Conservation (phyloP, 1,284 basidiomycete genomes). For the Puccinia triticina region DNA sequence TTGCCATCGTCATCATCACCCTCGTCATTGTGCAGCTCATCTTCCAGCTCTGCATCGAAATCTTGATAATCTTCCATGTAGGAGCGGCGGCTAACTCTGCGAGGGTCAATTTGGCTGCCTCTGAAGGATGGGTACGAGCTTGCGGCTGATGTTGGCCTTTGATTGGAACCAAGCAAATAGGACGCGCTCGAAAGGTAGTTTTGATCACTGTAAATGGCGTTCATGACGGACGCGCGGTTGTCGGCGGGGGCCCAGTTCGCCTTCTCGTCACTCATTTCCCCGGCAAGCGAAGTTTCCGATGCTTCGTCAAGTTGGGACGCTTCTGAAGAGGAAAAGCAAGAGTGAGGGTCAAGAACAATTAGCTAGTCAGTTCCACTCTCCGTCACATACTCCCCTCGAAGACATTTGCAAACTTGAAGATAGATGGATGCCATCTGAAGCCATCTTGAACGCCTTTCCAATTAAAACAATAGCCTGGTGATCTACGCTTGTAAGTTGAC, state of each 20-base stretch:
- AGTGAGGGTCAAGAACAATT: not conserved
- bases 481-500: not conserved
- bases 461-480: not conserved
- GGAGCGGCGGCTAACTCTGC: constrained; percentile 19
- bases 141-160: not conserved
- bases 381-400: not conserved
- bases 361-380: not conserved
- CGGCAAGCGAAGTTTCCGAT: not conserved
- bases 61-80: constrained; percentile 46
- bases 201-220: constrained; percentile 16
- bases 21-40: constrained; percentile 33
- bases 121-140: constrained; percentile 1
- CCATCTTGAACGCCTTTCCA: constrained; percentile 8
- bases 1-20: constrained; percentile 46
- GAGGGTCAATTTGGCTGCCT: constrained; percentile 22
- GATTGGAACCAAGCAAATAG: constrained; percentile 13
- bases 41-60: constrained; percentile 31
- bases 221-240: constrained; percentile 6
- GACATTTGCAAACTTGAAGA: constrained; percentile 13
- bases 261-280: constrained; percentile 22
- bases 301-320: not conserved
- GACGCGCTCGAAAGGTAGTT: constrained; percentile 9
- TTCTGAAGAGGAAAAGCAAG: not conserved
- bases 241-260: not conserved
- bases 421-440: constrained; percentile 2